Percentiles rank a stretch among this genome's conserved stretches.
phyloP scores from a whole-genome alignment of 202 grass and related monocot species.

The Schoenoplectus tabernaemontani region DNA sequence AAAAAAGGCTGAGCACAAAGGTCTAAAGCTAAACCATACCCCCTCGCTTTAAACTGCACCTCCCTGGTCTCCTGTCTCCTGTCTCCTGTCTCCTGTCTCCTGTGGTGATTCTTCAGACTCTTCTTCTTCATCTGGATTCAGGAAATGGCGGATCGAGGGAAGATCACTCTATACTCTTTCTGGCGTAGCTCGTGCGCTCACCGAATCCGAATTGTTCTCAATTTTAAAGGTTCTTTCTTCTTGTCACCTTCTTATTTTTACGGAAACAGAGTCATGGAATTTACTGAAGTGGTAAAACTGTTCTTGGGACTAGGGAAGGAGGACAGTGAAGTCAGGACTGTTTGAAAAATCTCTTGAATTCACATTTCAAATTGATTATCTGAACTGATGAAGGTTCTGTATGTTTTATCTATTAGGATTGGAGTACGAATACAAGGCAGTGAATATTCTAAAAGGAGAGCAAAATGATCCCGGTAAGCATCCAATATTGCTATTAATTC shows the following conservation, averaged over 20 bases:
- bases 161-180: constrained; percentile 45
- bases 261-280: background rate
- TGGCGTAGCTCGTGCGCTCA: constrained; percentile 61
- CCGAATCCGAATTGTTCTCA: constrained; percentile 58
- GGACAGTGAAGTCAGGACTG: background rate
- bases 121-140: background rate
- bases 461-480: constrained; percentile 60
- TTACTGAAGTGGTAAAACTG: background rate
- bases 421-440: constrained; percentile 87
- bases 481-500: background rate
- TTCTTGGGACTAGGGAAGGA: background rate
- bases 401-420: constrained; percentile 28
- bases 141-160: background rate
- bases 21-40: no score
- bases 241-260: background rate
- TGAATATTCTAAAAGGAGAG: constrained; percentile 76
- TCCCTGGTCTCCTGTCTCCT: no score
- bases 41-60: background rate
- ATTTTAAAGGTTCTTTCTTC: constrained; percentile 45
- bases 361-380: background rate
- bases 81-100: no score
- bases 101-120: background rate
- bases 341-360: background rate
- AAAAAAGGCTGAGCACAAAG: no score
- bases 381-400: background rate